These are phyloP conservation scores for Phaeosphaeria sp. DNA, from an alignment of 2,329 filamentous ascomycete genomes.

Conservation along the genomic window DNA sequence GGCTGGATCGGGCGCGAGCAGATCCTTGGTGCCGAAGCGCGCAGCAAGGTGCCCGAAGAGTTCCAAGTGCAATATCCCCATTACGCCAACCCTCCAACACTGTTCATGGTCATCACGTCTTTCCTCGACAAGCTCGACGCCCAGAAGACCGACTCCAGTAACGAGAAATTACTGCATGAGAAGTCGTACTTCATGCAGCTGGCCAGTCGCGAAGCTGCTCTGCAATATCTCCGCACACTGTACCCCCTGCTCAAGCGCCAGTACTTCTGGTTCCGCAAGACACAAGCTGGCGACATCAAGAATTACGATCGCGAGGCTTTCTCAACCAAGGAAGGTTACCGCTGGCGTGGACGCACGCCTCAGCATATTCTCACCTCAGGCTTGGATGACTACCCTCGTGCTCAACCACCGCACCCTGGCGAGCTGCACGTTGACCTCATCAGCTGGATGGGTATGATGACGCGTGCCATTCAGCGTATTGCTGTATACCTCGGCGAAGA, in stretches of 20 bases:
- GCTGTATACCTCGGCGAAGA: conserved; percentile 74
- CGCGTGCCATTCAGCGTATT: conserved; percentile 80
- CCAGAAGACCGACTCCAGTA: conserved; percentile 43
- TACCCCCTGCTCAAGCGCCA: conserved; percentile 89
- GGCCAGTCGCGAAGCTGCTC: conserved; percentile 69
- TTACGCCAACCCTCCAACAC: conserved; percentile 94
- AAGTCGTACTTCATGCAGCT: conserved; percentile 67
- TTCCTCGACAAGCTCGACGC: conserved; percentile 79
- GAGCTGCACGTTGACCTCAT: conserved; percentile 95
- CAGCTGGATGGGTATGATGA: conserved; percentile 98
- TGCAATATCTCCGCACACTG: conserved; percentile 74
- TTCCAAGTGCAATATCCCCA: conserved; percentile 97
- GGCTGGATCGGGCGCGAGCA: conserved; percentile 98
- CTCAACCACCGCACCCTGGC: conserved; percentile 91
- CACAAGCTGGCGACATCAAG: conserved; percentile 87
- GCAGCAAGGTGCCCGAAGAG: conserved; percentile 90
- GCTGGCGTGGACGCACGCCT: conserved; percentile 90
- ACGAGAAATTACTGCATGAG: conserved; percentile 44
- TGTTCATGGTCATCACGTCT: conserved; percentile 86
- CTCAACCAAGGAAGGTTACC: conserved; percentile 89
- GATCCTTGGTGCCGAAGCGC: conserved; percentile 88
- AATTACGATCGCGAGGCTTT: conserved; percentile 89
- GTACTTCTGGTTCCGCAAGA: conserved; percentile 93
- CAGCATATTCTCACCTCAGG: conserved; percentile 91
- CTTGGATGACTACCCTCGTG: conserved; percentile 92